Percentiles rank a stretch among this genome's conserved stretches.
Conservation (phyloP, 352 stramenopile genomes). For the Thraustochytrium striatum region DNA sequence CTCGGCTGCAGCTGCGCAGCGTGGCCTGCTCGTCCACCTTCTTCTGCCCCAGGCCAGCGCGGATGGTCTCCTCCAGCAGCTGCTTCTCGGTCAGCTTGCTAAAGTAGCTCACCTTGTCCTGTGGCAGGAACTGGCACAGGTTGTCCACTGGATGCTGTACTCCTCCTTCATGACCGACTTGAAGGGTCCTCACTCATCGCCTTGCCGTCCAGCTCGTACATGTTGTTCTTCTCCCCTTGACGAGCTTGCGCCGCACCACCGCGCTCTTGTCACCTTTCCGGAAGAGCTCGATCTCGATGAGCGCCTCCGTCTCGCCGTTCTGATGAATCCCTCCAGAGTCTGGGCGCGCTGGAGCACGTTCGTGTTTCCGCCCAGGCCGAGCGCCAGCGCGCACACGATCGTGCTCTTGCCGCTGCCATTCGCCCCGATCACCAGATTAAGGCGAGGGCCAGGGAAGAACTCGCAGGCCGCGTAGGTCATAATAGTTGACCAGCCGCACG, state of each 20-base stretch:
- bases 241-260: conserved; percentile 77
- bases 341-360: conserved; percentile 88
- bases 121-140: conserved; percentile 95
- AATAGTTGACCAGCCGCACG: too few relatives aligned
- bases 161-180: conserved; percentile 63
- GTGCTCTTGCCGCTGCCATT: conserved; percentile 90
- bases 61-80: conserved; percentile 63
- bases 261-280: conserved; percentile 58
- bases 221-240: conserved; percentile 64
- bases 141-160: conserved; percentile 94
- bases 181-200: conserved; percentile 57
- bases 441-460: conserved; percentile 78
- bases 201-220: conserved; percentile 60
- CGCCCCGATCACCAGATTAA: conserved; percentile 96
- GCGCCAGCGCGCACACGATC: conserved; percentile 87
- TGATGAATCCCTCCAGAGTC: conserved; percentile 82
- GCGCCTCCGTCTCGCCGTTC: conserved; percentile 55
- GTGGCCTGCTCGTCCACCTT: conserved; percentile 18
- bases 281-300: conserved; percentile 83
- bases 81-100: conserved; percentile 61
- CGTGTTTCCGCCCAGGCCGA: conserved; percentile 89
- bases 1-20: neutral
- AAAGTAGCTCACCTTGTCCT: conserved; percentile 86
- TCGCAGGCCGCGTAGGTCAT: conserved; percentile 82
- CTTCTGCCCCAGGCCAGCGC: neutral